Evolutionary conservation across 805 yeast genomes (phyloP).

Genomic region (Ogataea salicorniae): DNA sequence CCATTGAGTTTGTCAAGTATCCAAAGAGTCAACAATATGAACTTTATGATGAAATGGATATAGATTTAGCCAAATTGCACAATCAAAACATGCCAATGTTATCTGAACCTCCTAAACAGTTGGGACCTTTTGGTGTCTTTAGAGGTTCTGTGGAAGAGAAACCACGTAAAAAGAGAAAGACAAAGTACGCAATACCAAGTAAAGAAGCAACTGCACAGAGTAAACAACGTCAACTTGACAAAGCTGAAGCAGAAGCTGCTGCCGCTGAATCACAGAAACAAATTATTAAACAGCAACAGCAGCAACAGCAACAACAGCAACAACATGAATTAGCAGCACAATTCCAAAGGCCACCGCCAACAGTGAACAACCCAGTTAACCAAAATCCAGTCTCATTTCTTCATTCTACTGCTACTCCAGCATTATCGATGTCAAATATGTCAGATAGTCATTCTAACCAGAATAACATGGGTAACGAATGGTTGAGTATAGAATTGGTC

Average conservation of each 20-base stretch:
- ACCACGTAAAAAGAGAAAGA: constrained; percentile 15
- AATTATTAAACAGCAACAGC: not conserved
- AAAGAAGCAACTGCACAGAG: not conserved
- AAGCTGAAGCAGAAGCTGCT: not conserved
- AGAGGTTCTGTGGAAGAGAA: constrained; percentile 34
- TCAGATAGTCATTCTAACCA: not conserved
- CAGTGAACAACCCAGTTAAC: not conserved
- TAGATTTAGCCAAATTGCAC: constrained; percentile 54
- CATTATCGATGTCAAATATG: not conserved
- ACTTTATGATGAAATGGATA: constrained; percentile 81
- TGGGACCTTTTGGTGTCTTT: constrained; percentile 86
- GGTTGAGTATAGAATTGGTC: constrained; percentile 66
- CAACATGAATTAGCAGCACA: not conserved
- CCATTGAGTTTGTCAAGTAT: constrained; percentile 70
- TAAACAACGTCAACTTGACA: not conserved
- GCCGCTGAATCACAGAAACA: not conserved
- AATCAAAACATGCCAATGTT: constrained; percentile 36
- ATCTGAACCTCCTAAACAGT: constrained; percentile 26
- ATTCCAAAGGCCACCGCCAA: not conserved
- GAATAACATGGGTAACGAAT: constrained; percentile 44
- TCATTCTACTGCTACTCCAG: not conserved
- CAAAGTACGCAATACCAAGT: constrained; percentile 9
- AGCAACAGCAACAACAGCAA: not conserved
- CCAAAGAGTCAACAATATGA: constrained; percentile 52
- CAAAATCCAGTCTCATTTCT: constrained; percentile 1